A percentile compares a stretch with the other conserved stretches of the same genome.
Evolutionary conservation across 75 land plant species (phyloP).

Genomic region (Pinus tabuliformis): DNA sequence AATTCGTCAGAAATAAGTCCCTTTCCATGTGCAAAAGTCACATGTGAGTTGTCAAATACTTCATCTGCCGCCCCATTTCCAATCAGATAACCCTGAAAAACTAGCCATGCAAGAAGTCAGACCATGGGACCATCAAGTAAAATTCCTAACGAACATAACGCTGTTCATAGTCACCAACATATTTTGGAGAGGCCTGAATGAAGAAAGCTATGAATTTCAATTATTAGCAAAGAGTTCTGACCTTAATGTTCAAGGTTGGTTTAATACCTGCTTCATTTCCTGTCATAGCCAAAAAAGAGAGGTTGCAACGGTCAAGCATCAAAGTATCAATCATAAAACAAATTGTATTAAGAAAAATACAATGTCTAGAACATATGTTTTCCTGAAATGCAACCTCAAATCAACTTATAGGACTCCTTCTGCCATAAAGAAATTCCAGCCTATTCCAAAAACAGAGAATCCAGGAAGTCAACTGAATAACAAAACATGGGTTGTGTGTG

Average conservation of each 20-base stretch:
- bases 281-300: conserved; percentile 15
- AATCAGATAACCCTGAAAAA: conserved; percentile 78
- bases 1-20: conserved; percentile 77
- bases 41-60: conserved; percentile 81
- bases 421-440: too few relatives aligned
- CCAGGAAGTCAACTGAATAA: background rate
- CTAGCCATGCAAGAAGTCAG: background rate
- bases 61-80: conserved; percentile 86
- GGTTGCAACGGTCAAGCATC: too few relatives aligned
- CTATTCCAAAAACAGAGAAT: background rate
- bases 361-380: too few relatives aligned
- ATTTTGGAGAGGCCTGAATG: too few relatives aligned
- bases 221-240: conserved; percentile 5
- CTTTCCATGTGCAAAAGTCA: conserved; percentile 95
- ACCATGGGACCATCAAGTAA: background rate
- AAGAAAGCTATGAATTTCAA: too few relatives aligned
- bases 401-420: too few relatives aligned
- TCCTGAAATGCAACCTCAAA: too few relatives aligned
- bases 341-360: too few relatives aligned
- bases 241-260: conserved; percentile 83
- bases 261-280: conserved; percentile 63
- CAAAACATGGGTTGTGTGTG: background rate
- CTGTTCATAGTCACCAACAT: background rate
- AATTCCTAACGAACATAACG: too few relatives aligned
- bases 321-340: too few relatives aligned